Evolutionary conservation across 2,329 filamentous ascomycete species (phyloP).

Genomic region (Corinectria fuckeliana): DNA sequence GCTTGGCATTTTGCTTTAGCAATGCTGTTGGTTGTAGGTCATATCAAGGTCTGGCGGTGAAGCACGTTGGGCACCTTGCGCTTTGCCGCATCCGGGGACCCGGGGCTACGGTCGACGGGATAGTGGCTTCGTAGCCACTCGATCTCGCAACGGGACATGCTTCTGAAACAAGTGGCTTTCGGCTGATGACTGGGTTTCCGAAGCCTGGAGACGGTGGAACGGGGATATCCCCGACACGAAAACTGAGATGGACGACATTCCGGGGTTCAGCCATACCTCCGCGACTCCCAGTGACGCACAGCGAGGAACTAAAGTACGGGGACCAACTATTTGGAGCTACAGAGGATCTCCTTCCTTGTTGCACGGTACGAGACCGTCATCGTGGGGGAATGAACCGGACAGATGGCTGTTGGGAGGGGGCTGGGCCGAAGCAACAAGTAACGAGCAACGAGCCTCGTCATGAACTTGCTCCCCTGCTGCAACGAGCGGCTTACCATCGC

Average conservation of each 20-base stretch:
- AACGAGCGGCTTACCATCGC: slow-evolving; percentile 18
- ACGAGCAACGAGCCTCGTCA: slow-evolving; percentile 9
- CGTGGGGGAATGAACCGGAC: slow-evolving; percentile 25
- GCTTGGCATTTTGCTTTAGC: slow-evolving; percentile 3
- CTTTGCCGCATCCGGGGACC: slow-evolving; percentile 27
- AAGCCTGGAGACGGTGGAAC: slow-evolving; percentile 16
- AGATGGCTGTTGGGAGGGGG: slow-evolving; percentile 9
- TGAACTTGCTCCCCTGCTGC: slow-evolving; percentile 7
- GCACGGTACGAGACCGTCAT: slow-evolving; percentile 15
- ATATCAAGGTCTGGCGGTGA: slow-evolving; percentile 27
- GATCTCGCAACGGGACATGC: slow-evolving; percentile 17
- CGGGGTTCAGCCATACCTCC: slow-evolving; percentile 16
- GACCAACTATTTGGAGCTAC: slow-evolving; percentile 20
- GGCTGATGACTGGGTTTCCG: slow-evolving; percentile 26
- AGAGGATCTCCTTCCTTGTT: slow-evolving; percentile 24
- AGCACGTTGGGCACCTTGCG: slow-evolving; percentile 20
- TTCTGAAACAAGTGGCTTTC: slow-evolving; percentile 39
- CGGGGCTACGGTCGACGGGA: slow-evolving; percentile 19
- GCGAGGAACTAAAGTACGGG: background rate
- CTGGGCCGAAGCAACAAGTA: slow-evolving; percentile 8
- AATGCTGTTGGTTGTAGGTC: slow-evolving; percentile 5
- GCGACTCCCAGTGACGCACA: background rate
- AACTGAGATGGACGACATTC: slow-evolving; percentile 26
- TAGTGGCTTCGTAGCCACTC: slow-evolving; percentile 28
- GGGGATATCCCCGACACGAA: slow-evolving; percentile 21